Base-by-base conservation (phyloP, 176 grass and related monocot genomes). In the Musa itinerans region DNA sequence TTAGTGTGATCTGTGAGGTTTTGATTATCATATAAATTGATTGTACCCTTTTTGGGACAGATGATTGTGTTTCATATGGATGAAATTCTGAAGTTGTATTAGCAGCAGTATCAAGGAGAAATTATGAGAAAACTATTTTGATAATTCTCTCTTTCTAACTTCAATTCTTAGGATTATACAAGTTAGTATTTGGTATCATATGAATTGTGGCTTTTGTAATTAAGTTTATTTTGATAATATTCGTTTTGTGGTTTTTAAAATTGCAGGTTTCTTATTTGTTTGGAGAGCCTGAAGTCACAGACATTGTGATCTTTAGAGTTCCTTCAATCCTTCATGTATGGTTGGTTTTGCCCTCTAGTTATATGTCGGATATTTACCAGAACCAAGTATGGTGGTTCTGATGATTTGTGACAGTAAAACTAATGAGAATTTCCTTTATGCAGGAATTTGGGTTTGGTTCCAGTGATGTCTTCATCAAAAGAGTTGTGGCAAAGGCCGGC, bases 401-500 rank as follows among this genome's bases (percentile, higher is more conserved):
- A 19, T 54, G 29, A 64, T 73, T 43, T 34, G n/a, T 22, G 13
- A 43, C n/a, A 50, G 19, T 68, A 76, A 76, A 71, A 15, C 15
- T 63, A 81, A 88, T 57, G 79, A 57, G 48, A 29, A 73, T 23
- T 24, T 55, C 50, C 15, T 17, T 83, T 59, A 78, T 68, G 15
- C 79, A 99, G 95, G 59, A 73, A 75, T 11, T 85, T 77, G 95
- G 95, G 74, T 99, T 84, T 86, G 85, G 78, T 74, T 84, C 95
- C 65, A 78, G 72, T 83, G 95, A 99, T 89, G 95, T 94, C 50
- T 99, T 99, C 76, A 87, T 99, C 57, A 99, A 99, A 80, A 93
- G 95, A 86, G 79, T 99, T 78, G 95, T 99, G 50, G 95, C 90
- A 0, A 93, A 89, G 68, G 95, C 88, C 3, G 88, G 88, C 67